A percentile compares a stretch with the other conserved stretches of the same genome.
phyloP scores from a whole-genome alignment of 129 eudicot genomes.

The Artemisia tridentata region DNA sequence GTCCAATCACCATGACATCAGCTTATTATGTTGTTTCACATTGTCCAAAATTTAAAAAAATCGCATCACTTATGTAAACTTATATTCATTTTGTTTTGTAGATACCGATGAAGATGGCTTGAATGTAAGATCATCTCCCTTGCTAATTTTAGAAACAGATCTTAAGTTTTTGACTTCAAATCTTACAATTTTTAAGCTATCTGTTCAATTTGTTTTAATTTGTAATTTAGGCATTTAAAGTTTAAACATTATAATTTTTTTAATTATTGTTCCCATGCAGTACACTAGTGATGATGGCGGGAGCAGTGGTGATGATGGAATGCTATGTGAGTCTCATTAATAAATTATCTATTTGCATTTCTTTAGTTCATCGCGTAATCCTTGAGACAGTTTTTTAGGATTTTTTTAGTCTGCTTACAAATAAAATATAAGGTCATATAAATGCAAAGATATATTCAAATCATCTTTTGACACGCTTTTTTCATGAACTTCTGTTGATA shows the following conservation, averaged over 20 bases:
- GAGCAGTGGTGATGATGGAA: slow-evolving; percentile 68
- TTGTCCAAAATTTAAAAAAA: neutral
- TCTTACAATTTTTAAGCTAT: neutral
- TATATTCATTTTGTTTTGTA: slow-evolving; percentile 12
- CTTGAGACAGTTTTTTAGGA: neutral
- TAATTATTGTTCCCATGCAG: slow-evolving; percentile 32
- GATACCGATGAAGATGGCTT: slow-evolving; percentile 34
- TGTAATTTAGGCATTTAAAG: too few species aligned
- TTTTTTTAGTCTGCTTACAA: neutral
- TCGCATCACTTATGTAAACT: neutral
- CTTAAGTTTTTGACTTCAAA: neutral
- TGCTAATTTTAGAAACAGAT: neutral
- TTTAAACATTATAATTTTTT: too few species aligned
- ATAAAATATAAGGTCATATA: neutral
- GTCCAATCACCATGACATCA: slow-evolving; percentile 27
- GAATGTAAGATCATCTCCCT: slow-evolving; percentile 34
- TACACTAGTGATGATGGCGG: slow-evolving; percentile 44
- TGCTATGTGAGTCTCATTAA: slow-evolving; percentile 60
- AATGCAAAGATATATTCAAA: neutral
- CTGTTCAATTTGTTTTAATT: too few species aligned
- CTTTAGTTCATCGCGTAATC: neutral
- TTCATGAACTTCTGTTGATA: too few species aligned
- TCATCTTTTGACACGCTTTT: too few species aligned
- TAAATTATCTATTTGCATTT: neutral
- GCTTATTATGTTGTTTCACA: neutral